Conservation (phyloP, 306 rosid species). For the Corylus avellana region DNA sequence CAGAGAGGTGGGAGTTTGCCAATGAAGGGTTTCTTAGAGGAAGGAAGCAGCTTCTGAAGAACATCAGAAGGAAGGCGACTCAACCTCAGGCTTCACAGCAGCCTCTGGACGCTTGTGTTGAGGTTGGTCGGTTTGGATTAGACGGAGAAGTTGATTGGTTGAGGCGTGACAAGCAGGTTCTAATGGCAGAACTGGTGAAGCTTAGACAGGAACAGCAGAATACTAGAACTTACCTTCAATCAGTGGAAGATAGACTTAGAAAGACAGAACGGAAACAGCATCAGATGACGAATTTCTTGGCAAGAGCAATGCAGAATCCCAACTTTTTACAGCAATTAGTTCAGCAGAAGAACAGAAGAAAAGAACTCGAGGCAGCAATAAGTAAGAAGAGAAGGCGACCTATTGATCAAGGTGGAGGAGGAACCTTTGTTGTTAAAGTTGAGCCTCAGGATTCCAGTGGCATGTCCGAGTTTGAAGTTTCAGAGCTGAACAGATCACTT, state of each 20-base stretch:
- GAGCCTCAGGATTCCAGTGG: conserved; percentile 29
- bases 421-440: conserved; percentile 38
- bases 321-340: conserved; percentile 51
- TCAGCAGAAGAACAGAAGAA: conserved; percentile 49
- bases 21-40: conserved; percentile 86
- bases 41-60: conserved; percentile 63
- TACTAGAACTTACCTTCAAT: conserved; percentile 43
- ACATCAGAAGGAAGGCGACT: conserved; percentile 60
- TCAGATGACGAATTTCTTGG: conserved; percentile 71
- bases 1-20: conserved; percentile 89
- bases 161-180: conserved; percentile 62
- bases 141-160: conserved; percentile 60
- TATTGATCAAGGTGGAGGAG: conserved; percentile 43
- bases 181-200: conserved; percentile 70
- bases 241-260: conserved; percentile 58
- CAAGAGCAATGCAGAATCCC: conserved; percentile 72
- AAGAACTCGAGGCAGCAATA: conserved; percentile 48
- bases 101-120: conserved; percentile 57
- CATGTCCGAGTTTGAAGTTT: conserved; percentile 32
- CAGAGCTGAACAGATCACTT: conserved; percentile 32
- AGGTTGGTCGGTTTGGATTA: conserved; percentile 71
- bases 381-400: conserved; percentile 53
- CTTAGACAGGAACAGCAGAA: conserved; percentile 72
- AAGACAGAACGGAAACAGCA: conserved; percentile 65
- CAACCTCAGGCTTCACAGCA: conserved; percentile 42